Evolutionary conservation across 441 rosid genomes (phyloP).

Genomic region (Pelargonium exstipulatum): DNA sequence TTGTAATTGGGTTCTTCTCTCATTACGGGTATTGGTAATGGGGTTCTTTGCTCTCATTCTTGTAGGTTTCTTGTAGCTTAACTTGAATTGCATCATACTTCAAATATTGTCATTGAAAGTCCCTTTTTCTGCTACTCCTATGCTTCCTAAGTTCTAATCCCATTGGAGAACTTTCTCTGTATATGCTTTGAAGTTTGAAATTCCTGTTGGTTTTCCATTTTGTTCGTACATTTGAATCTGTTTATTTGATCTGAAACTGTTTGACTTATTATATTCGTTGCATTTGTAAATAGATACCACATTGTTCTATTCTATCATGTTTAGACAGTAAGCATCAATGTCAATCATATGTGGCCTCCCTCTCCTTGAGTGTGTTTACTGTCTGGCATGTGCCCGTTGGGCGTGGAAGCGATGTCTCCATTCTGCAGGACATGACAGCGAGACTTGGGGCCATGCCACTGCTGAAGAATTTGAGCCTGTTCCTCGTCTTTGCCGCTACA

Average conservation of each 20-base stretch:
- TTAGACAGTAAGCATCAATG: constrained; percentile 38
- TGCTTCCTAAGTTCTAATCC: not conserved
- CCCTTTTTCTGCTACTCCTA: not conserved
- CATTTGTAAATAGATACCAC: not conserved
- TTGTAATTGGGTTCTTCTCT: too few relatives aligned
- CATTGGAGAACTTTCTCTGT: not conserved
- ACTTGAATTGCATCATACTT: not conserved
- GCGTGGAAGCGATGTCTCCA: constrained; percentile 88
- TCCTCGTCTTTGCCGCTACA: constrained; percentile 63
- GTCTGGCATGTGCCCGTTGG: constrained; percentile 71
- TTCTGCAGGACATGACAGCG: constrained; percentile 74
- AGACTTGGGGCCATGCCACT: constrained; percentile 64
- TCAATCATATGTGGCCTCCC: constrained; percentile 79
- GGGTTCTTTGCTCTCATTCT: too few relatives aligned
- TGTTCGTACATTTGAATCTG: not conserved
- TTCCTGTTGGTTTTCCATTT: not conserved
- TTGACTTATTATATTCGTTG: not conserved
- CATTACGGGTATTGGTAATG: too few relatives aligned
- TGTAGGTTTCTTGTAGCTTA: too few relatives aligned
- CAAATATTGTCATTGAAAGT: not conserved
- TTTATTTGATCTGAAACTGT: not conserved
- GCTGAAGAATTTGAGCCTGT: constrained; percentile 68
- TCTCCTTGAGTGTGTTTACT: constrained; percentile 62
- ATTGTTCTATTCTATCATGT: not conserved
- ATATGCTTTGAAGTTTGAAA: not conserved